A percentile compares a stretch with the other conserved stretches of the same genome.
Conservation (phyloP, 2,329 filamentous ascomycete genomes). For the Westerdykella ornata region DNA sequence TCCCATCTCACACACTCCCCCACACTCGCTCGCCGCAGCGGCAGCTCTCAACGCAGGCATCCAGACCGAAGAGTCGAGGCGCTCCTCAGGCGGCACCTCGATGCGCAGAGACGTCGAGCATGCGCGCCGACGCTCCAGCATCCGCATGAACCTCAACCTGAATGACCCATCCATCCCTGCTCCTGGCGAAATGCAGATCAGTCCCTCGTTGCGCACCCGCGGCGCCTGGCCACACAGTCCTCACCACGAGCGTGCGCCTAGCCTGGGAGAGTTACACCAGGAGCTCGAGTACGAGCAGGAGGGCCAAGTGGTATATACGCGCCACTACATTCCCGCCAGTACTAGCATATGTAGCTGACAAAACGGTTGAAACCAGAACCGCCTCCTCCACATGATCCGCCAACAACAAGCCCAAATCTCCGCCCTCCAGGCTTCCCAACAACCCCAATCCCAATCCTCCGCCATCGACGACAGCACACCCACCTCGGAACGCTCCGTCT, state of each 20-base stretch:
- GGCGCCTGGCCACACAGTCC: slow-evolving; percentile 45
- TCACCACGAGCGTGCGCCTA: slow-evolving; percentile 61
- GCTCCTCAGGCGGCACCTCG: slow-evolving; percentile 47
- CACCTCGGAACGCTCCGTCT: slow-evolving; percentile 43
- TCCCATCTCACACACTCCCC: slow-evolving; percentile 58
- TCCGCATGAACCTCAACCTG: slow-evolving; percentile 66
- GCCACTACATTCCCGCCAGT: neutral
- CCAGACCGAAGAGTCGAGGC: slow-evolving; percentile 53
- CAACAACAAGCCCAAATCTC: slow-evolving; percentile 66
- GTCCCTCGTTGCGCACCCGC: slow-evolving; percentile 26
- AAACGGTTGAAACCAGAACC: slow-evolving; percentile 60
- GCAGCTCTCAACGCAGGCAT: slow-evolving; percentile 72
- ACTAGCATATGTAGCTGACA: neutral
- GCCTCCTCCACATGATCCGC: slow-evolving; percentile 69
- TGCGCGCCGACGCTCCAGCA: slow-evolving; percentile 58
- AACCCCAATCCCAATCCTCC: slow-evolving; percentile 37
- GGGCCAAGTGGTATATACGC: slow-evolving; percentile 58
- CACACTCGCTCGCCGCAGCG: slow-evolving; percentile 66
- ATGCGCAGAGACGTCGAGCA: slow-evolving; percentile 36
- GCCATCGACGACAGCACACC: slow-evolving; percentile 49
- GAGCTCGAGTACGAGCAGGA: slow-evolving; percentile 75
- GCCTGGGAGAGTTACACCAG: slow-evolving; percentile 70
- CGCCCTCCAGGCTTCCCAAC: slow-evolving; percentile 44
- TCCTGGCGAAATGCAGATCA: slow-evolving; percentile 61
- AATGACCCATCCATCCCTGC: slow-evolving; percentile 63